A percentile compares a stretch with the other conserved stretches of the same genome.
These are phyloP conservation scores for Paraleonurus japonicus DNA, from an alignment of 257 asterid genomes.

Conservation along the genomic window DNA sequence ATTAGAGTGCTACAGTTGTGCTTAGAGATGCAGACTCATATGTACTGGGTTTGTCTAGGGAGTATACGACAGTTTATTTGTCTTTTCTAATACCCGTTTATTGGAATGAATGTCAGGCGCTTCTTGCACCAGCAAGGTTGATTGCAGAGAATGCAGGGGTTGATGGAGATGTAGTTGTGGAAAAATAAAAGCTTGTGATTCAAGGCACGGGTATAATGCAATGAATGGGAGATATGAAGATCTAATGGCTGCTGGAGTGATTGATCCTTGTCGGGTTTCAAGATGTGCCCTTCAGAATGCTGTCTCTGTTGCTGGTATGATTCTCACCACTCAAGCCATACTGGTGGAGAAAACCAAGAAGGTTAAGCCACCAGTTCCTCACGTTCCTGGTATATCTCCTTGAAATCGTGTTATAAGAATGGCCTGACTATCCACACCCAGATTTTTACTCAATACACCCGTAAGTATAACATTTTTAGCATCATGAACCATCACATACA, in stretches of 20 bases:
- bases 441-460: too few species aligned
- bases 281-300: conserved; percentile 89
- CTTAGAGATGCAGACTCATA: neutral
- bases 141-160: conserved; percentile 91
- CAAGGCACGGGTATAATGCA: conserved; percentile 73
- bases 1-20: neutral
- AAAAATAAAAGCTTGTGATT: conserved; percentile 48
- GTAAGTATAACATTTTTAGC: too few species aligned
- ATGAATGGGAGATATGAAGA: conserved; percentile 76
- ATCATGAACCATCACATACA: too few species aligned
- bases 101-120: conserved; percentile 65
- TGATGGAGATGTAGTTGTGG: conserved; percentile 77
- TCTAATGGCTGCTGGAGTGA: conserved; percentile 76
- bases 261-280: conserved; percentile 78
- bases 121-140: conserved; percentile 80
- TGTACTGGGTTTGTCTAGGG: neutral
- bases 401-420: too few species aligned
- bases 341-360: conserved; percentile 67
- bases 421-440: too few species aligned
- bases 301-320: conserved; percentile 82
- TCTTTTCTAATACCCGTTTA: conserved; percentile 4
- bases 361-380: conserved; percentile 62
- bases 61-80: neutral
- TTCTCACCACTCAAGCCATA: conserved; percentile 89
- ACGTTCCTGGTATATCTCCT: conserved; percentile 80